phyloP scores from a whole-genome alignment of 2,329 filamentous ascomycete species.

The Colletotrichum musicola region DNA sequence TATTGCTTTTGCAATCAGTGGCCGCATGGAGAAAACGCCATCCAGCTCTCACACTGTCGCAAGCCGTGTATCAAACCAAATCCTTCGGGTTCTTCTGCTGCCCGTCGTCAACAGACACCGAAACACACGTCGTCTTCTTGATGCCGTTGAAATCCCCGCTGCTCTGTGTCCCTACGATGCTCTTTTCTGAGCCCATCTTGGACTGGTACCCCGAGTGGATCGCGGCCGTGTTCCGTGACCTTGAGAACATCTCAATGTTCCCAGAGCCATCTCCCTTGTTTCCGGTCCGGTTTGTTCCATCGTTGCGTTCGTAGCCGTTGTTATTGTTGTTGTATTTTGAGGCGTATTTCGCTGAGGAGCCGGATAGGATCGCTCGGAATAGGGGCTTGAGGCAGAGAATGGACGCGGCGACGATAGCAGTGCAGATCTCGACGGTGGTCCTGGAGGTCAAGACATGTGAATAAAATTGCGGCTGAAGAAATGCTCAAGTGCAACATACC shows the following conservation, averaged over 20 bases:
- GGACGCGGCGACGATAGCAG: conserved; percentile 46
- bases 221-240: background rate
- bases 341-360: conserved; percentile 19
- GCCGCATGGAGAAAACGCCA: no score
- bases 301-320: conserved; percentile 18
- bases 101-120: conserved; percentile 22
- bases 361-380: conserved; percentile 40
- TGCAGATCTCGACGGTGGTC: conserved; percentile 46
- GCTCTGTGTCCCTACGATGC: background rate
- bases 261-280: background rate
- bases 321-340: conserved; percentile 13
- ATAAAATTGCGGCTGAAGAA: background rate
- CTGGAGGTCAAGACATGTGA: conserved; percentile 21
- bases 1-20: no score
- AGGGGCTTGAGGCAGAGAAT: conserved; percentile 46
- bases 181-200: conserved; percentile 26
- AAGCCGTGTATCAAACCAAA: background rate
- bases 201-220: conserved; percentile 4
- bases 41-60: no score
- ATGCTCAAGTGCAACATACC: conserved; percentile 30
- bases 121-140: conserved; percentile 29
- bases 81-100: conserved; percentile 17
- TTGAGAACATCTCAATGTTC: conserved; percentile 26
- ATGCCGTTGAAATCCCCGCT: background rate
- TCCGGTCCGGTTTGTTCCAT: background rate